A percentile compares a stretch with the other conserved stretches of the same genome.
These are phyloP conservation scores for Barnettozyma californica DNA, from an alignment of 805 yeast genomes.

Conservation along the genomic window DNA sequence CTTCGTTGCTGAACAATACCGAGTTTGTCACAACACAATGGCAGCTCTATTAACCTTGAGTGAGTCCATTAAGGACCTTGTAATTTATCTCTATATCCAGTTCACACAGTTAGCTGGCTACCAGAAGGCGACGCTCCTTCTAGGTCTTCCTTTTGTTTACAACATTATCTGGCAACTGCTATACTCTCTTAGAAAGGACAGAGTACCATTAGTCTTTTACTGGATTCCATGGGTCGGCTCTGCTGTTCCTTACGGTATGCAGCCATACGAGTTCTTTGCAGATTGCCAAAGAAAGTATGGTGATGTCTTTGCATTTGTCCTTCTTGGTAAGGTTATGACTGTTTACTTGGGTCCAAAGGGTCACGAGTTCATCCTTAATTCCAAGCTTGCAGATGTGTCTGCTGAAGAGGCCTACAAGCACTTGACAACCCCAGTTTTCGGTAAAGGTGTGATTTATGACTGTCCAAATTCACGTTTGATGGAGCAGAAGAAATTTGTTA, in stretches of 20 bases:
- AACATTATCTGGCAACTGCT: constrained; percentile 60
- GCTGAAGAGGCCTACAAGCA: constrained; percentile 97
- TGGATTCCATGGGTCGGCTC: constrained; percentile 96
- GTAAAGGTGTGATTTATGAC: constrained; percentile 95
- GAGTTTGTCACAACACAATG: constrained; percentile 11
- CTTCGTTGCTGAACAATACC: neutral
- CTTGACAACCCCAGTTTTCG: constrained; percentile 98
- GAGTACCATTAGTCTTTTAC: constrained; percentile 87
- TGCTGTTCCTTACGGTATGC: constrained; percentile 84
- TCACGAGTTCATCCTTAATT: constrained; percentile 91
- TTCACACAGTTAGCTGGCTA: constrained; percentile 31
- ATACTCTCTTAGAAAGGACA: constrained; percentile 68
- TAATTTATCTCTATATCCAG: constrained; percentile 12
- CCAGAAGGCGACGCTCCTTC: constrained; percentile 31
- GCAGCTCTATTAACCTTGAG: constrained; percentile 15
- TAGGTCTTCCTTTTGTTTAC: constrained; percentile 54
- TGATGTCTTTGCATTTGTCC: constrained; percentile 84
- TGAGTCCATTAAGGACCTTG: constrained; percentile 11
- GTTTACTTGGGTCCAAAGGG: constrained; percentile 97
- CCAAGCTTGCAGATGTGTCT: constrained; percentile 81
- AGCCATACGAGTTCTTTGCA: constrained; percentile 87
- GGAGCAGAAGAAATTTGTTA: constrained; percentile 98
- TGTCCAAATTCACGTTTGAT: constrained; percentile 89
- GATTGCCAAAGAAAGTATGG: constrained; percentile 79
- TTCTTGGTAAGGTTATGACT: constrained; percentile 90